Conservation (phyloP, 225 moss, liverwort and hornwort genomes). For the Thuidium tamariscinum region DNA sequence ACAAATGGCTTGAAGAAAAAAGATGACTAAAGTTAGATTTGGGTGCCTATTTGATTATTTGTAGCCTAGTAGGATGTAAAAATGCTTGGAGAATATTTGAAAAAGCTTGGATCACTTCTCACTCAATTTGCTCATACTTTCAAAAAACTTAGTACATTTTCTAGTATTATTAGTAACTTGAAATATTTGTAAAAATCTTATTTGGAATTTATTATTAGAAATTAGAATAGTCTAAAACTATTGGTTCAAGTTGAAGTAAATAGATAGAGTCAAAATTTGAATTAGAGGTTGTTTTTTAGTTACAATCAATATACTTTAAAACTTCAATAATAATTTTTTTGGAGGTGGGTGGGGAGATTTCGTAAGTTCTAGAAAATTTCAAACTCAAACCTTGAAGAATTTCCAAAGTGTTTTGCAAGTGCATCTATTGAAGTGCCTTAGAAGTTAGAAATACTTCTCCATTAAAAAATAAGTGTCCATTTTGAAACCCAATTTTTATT, state of each 20-base stretch:
- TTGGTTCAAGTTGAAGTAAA: not conserved
- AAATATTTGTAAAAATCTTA: not conserved
- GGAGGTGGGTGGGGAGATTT: not conserved
- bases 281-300: not conserved
- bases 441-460: not conserved
- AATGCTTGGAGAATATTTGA: not conserved
- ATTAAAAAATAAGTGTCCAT: not conserved
- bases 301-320: not conserved
- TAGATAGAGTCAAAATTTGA: not conserved
- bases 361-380: not conserved
- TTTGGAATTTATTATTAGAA: accelerated
- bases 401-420: not conserved
- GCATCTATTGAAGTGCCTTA: not conserved
- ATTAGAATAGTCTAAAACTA: not conserved
- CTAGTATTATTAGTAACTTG: not conserved
- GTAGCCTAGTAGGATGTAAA: accelerated
- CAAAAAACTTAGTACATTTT: not conserved
- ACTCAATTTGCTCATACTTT: not conserved
- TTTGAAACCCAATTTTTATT: not conserved
- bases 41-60: not conserved
- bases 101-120: not conserved
- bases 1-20: not conserved
- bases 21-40: not conserved
- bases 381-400: not conserved
- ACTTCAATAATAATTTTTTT: not conserved